Evolutionary conservation across 768 basidiomycete genomes (phyloP), one percentile per base, ranked within the genome.

Genomic region (Russula griseocarnosa): DNA sequence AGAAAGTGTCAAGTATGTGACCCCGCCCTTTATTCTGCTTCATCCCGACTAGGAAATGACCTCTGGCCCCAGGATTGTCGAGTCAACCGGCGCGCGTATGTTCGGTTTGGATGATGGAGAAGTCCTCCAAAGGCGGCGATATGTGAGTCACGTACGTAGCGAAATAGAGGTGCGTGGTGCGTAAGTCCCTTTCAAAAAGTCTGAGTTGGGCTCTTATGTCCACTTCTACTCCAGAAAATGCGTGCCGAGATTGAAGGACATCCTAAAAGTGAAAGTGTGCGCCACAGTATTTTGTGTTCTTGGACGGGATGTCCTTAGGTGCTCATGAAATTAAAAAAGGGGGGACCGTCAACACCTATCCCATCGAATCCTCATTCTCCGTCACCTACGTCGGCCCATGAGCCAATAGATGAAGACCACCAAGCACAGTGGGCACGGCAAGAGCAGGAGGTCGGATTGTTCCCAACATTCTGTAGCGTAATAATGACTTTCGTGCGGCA

Each of bases 31-130:
- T 49, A 1, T 11, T 42, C 20, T 28, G 8, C 22, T 6, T 20
- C 34, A 11, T 28, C 20, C 24, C 40, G 46, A 24, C 58, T 22
- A 36, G 40, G 32, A 13, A 47, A 53, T 28, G 26, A 57, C 55
- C 5, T 9, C 13, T 34, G 24, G 6, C 49, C 11, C 18, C 70
- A 94, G 92, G 73, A 90, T 94, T 47, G 91, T 97, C 0, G 95
- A 96, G 72, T 83, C 85, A 13, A 88, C 86, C 0, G 94, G 91
- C 40, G 87, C 92, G 28, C 83, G 91, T 16, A 78, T 86, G 75
- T 95, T 95, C 73, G 91, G 93, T 8, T 80, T 98, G 51, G 83
- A 86, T 49, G 86, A 90, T 58, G 72, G 76, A 28, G 94, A 98
- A 71, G 90, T 98, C 11, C 78, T 80, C 59, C 79, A 84, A 60